Base-by-base conservation (phyloP, 768 basidiomycete genomes). In the Fomitopsis serialis region DNA sequence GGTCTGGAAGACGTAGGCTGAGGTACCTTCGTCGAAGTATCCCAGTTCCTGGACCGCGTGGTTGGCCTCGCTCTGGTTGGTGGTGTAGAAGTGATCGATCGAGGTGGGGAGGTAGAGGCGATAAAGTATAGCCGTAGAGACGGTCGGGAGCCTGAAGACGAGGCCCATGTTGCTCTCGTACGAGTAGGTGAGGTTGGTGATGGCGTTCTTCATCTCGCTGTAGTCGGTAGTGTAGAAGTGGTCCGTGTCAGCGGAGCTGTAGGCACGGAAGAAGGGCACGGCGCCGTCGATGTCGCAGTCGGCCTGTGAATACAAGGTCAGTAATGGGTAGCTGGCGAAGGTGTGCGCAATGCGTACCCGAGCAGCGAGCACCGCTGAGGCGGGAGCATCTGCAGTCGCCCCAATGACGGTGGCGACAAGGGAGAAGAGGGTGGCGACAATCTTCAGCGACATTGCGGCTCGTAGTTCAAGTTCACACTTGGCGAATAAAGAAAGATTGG, bases 51-150 rank as follows among this genome's bases (percentile, higher is more conserved):
- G 25, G 42, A 50, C 32, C 24, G 50, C 50, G n/a, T 24, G 11
- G 36, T 50, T 19, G 19, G 40, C 23, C 48, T 50, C 35, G 2
- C 10, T 17, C 10, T 17, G 32, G 48, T 29, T 13, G 42, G n/a
- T 45, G n/a, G 51, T 52, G 29, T 52, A 52, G 51, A 50, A 50
- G 23, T 50, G 48, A 11, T 32, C 29, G 11, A 11, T 32, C 29
- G 5, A 6, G 29, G 5, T 32, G 6, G 11, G 11, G 6, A 11
- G 11, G 29, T 32, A 32, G 29, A 32, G 29, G 11, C 29, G 29
- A 11, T 32, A 32, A 5, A 32, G 11, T 11, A 32, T 6, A 5
- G 29, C 11, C 29, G 29, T 32, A 11, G 29, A 32, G 29, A 32
- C 29, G 11, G 22, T 22, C 7, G 15, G 40, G 37, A 17, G 13